Percentiles rank a stretch among this genome's conserved stretches.
Conservation (phyloP, 2,329 filamentous ascomycete species). For the Daldinia sp. region DNA sequence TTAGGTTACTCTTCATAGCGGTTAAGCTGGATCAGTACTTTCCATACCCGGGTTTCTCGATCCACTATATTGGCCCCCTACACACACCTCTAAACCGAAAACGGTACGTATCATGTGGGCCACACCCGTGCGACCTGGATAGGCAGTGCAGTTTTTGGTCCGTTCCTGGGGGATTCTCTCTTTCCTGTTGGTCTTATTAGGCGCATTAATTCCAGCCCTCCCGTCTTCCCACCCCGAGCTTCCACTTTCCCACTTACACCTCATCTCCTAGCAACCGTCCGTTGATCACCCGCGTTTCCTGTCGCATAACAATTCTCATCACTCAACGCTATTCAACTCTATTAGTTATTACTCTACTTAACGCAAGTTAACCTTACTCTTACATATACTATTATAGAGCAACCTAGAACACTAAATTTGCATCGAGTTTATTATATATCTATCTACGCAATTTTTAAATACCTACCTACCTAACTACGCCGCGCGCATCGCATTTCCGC, state of each 20-base stretch:
- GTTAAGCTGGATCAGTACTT: background rate
- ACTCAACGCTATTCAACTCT: constrained; percentile 8
- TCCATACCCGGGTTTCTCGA: constrained; percentile 22
- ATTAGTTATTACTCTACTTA: background rate
- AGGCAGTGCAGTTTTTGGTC: constrained; percentile 21
- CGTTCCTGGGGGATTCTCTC: constrained; percentile 22
- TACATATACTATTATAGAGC: background rate
- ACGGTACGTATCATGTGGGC: constrained; percentile 41
- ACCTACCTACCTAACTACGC: background rate
- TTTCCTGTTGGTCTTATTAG: constrained; percentile 42
- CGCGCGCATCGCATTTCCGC: constrained; percentile 29
- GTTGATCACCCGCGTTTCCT: constrained; percentile 21
- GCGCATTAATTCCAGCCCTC: constrained; percentile 45
- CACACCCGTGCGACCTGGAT: constrained; percentile 29
- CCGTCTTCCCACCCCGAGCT: constrained; percentile 33
- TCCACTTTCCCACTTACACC: constrained; percentile 39
- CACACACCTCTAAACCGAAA: constrained; percentile 42
- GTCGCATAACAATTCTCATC: constrained; percentile 27
- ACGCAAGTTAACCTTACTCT: constrained; percentile 4
- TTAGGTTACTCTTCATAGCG: constrained; percentile 7
- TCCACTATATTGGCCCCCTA: constrained; percentile 27
- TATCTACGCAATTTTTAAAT: background rate
- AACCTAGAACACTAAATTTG: constrained; percentile 2
- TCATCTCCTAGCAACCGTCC: constrained; percentile 32
- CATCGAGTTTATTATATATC: constrained; percentile 3